Conservation (phyloP, 1,284 basidiomycete genomes). For the Sporisorium exsertum region DNA sequence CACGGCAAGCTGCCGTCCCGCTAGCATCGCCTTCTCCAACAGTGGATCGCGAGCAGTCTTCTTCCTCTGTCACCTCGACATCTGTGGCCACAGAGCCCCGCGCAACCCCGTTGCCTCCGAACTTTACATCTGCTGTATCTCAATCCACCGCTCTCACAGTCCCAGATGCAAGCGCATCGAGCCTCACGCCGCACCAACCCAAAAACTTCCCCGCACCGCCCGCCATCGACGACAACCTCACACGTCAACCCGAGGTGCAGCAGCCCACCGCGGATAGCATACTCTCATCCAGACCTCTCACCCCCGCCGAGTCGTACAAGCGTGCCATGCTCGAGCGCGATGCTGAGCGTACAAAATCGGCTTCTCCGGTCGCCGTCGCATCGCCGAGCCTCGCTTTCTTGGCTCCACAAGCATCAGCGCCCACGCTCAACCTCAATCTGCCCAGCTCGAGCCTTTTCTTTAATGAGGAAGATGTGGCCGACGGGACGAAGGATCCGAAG, state of each 20-base stretch:
- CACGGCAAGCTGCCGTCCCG: background rate
- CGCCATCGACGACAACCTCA: background rate
- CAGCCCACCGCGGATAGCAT: background rate
- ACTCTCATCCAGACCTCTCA: conserved; percentile 20
- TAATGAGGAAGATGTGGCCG: conserved; percentile 16
- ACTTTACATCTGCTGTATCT: background rate
- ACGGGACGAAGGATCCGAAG: background rate
- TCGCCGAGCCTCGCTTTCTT: background rate
- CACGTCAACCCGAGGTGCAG: background rate
- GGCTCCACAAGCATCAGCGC: conserved; percentile 11
- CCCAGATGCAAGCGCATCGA: conserved; percentile 20
- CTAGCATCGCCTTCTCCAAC: background rate
- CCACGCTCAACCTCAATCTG: conserved; percentile 44
- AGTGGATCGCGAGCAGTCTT: background rate
- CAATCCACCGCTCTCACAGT: conserved; percentile 9
- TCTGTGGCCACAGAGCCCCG: conserved; percentile 2
- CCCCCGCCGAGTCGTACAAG: conserved; percentile 39
- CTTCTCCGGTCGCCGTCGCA: conserved; percentile 1
- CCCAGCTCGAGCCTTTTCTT: conserved; percentile 42
- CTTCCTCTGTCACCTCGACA: background rate
- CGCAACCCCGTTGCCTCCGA: background rate
- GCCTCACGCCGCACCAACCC: background rate
- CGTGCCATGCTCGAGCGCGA: conserved; percentile 42
- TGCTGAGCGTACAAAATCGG: conserved; percentile 15
- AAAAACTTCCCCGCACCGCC: conserved; percentile 1